A percentile compares a stretch with the other conserved stretches of the same genome.
Conservation (phyloP, 345 rosid genomes). For the Pugionium cornutum region DNA sequence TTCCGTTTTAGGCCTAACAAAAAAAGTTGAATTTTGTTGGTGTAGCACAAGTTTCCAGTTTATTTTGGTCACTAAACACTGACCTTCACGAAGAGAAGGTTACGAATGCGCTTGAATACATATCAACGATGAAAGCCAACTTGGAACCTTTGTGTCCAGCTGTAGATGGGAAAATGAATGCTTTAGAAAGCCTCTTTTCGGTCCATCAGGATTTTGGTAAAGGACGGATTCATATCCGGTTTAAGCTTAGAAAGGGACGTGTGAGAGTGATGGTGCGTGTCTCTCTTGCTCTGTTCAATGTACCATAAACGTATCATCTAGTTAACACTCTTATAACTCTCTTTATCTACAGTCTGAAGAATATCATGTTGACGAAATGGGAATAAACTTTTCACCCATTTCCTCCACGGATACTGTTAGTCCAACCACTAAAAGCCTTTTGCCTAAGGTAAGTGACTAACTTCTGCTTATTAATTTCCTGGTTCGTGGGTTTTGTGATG, state of each 20-base stretch:
- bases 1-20: neutral
- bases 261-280: slow-evolving; percentile 65
- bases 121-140: slow-evolving; percentile 72
- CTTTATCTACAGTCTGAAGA: slow-evolving; percentile 62
- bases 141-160: slow-evolving; percentile 55
- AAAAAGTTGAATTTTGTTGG: slow-evolving; percentile 13
- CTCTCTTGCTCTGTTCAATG: slow-evolving; percentile 17
- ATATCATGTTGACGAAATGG: slow-evolving; percentile 54
- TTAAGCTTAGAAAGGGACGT: slow-evolving; percentile 89
- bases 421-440: slow-evolving; percentile 49
- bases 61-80: slow-evolving; percentile 74
- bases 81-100: slow-evolving; percentile 71
- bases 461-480: neutral
- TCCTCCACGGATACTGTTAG: slow-evolving; percentile 45
- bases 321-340: slow-evolving; percentile 18
- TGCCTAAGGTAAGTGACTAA: slow-evolving; percentile 66
- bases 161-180: slow-evolving; percentile 46
- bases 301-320: neutral
- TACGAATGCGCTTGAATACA: slow-evolving; percentile 62
- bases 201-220: slow-evolving; percentile 53
- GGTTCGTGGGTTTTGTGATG: neutral
- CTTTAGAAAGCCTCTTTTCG: slow-evolving; percentile 50
- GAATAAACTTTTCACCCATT: slow-evolving; percentile 64
- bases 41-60: slow-evolving; percentile 65
- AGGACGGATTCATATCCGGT: slow-evolving; percentile 66